phyloP scores from a whole-genome alignment of 805 yeast species.

The Teunomyces gatunensis region DNA sequence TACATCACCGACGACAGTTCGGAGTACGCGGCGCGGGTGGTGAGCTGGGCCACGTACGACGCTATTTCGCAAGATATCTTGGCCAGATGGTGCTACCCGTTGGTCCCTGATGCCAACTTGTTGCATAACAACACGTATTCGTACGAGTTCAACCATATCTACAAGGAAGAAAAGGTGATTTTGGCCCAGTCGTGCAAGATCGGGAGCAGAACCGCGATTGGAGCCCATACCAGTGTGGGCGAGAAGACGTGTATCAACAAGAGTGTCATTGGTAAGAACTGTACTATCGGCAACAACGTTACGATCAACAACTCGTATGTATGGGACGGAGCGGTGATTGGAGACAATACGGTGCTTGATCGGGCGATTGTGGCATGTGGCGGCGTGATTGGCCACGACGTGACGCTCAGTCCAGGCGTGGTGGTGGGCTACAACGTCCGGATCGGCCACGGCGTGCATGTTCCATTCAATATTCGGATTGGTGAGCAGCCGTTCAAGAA shows the following conservation, averaged over 20 bases:
- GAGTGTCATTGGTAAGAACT: constrained; percentile 82
- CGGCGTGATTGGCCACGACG: constrained; percentile 53
- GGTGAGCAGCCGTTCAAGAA: constrained; percentile 45
- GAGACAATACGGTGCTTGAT: constrained; percentile 56
- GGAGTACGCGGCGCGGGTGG: constrained; percentile 89
- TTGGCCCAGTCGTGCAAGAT: constrained; percentile 91
- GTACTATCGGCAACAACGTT: constrained; percentile 80
- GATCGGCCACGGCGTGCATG: constrained; percentile 51
- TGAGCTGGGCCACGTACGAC: constrained; percentile 89
- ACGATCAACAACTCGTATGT: constrained; percentile 70
- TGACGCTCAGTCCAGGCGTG: constrained; percentile 61
- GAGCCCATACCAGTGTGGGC: constrained; percentile 72
- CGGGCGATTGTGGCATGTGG: constrained; percentile 71
- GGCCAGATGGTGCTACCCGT: constrained; percentile 90
- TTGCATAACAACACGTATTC: constrained; percentile 68
- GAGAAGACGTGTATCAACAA: constrained; percentile 64
- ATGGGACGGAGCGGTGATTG: constrained; percentile 80
- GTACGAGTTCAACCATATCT: constrained; percentile 81
- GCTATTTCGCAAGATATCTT: constrained; percentile 87
- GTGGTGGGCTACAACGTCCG: constrained; percentile 76
- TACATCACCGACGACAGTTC: constrained; percentile 68
- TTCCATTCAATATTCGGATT: constrained; percentile 53
- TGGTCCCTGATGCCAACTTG: constrained; percentile 82
- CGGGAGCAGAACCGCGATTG: constrained; percentile 78
- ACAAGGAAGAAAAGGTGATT: constrained; percentile 84